phyloP scores from a whole-genome alignment of 208 protist genomes.

The Leishmania aethiopica region DNA sequence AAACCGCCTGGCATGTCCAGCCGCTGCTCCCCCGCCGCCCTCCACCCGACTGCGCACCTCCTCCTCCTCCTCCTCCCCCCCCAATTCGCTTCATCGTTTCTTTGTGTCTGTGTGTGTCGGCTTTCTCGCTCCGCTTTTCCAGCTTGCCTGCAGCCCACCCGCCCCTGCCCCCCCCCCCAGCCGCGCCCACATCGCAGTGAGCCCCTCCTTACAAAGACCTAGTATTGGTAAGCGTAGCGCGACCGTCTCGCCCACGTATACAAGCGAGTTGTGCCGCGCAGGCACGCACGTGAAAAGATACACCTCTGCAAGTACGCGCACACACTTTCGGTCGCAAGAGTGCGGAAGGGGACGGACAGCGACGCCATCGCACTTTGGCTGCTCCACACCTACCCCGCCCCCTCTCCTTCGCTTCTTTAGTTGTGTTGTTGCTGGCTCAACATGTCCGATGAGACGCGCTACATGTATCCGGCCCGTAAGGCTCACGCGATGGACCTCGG shows the following conservation, averaged over 20 bases:
- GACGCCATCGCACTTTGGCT: background rate
- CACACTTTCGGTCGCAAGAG: background rate
- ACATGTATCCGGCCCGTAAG: slow-evolving; percentile 39
- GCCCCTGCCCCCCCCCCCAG: background rate
- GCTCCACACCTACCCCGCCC: background rate
- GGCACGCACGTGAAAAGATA: background rate
- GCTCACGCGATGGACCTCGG: slow-evolving; percentile 44
- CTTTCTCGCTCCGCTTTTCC: background rate
- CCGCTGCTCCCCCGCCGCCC: background rate
- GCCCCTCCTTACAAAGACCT: background rate
- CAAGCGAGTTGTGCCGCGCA: background rate
- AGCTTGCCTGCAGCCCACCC: background rate
- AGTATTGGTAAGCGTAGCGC: background rate
- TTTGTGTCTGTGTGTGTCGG: background rate
- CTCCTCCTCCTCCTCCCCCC: background rate
- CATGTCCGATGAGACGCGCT: slow-evolving; percentile 19
- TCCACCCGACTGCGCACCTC: background rate
- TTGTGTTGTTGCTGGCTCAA: background rate
- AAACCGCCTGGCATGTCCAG: background rate
- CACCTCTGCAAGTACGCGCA: background rate
- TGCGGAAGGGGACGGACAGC: background rate
- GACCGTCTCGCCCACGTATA: background rate
- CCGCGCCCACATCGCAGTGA: background rate
- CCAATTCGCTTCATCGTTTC: background rate
- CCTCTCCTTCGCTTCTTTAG: background rate